These are phyloP conservation scores for Asterochloris sp. DNA, from an alignment of 139 green algal species.

Conservation along the genomic window DNA sequence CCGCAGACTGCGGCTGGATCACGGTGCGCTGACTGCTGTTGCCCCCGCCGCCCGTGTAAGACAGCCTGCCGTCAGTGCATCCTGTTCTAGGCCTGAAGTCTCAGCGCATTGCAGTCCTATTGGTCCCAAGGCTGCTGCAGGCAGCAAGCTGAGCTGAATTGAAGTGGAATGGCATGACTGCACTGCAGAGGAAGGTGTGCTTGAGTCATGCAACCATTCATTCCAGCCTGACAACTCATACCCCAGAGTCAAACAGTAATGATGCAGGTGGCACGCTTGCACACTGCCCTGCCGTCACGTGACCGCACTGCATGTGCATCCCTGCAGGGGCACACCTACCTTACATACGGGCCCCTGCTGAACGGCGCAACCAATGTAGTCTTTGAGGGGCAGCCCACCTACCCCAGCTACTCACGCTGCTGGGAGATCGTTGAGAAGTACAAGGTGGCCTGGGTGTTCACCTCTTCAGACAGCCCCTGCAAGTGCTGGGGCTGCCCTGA, in stretches of 20 bases:
- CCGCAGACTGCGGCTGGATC: conserved; percentile 98
- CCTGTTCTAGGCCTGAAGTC: too few relatives aligned
- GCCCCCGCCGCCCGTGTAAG: too few relatives aligned
- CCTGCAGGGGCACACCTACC: conserved; percentile 68
- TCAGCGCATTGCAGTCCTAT: too few relatives aligned
- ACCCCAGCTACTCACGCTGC: conserved; percentile 80
- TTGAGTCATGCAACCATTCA: too few relatives aligned
- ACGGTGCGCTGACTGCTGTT: conserved; percentile 59
- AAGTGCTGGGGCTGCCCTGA: too few relatives aligned
- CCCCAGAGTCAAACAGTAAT: too few relatives aligned
- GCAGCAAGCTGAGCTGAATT: neutral
- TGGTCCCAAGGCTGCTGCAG: too few relatives aligned
- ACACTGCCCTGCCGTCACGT: too few relatives aligned
- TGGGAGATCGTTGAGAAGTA: conserved; percentile 94
- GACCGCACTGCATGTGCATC: too few relatives aligned
- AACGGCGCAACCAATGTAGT: conserved; percentile 78
- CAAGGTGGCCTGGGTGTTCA: conserved; percentile 29
- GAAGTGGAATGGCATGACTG: neutral
- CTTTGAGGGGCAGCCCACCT: conserved; percentile 89
- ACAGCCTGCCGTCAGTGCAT: too few relatives aligned
- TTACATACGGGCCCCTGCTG: conserved; percentile 87
- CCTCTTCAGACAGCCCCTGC: neutral
- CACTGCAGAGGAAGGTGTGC: neutral
- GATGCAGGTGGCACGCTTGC: too few relatives aligned
- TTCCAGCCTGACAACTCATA: too few relatives aligned